Evolutionary conservation across 257 asterid species (phyloP), one percentile per base, ranked within the genome.

Genomic region (Gentiana straminea): DNA sequence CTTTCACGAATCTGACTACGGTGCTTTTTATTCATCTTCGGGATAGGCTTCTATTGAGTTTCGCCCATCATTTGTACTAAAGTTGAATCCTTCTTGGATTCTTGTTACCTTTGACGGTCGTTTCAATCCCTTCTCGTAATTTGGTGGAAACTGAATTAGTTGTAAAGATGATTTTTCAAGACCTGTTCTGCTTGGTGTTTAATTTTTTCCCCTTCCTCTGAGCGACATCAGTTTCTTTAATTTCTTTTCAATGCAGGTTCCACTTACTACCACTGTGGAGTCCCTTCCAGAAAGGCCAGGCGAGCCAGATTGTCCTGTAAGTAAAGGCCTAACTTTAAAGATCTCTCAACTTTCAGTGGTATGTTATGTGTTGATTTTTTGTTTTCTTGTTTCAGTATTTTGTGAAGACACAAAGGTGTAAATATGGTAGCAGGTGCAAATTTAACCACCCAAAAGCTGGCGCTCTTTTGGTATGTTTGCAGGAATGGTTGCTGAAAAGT

Each of bases 221-320:
- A 36, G 52, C 43, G 48, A 36, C 44, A 63, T 41, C 4, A 41
- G 9, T 63, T 7, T 12, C 38, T 12, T 57, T 7, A 34, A 52
- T 67, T 52, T 51, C 56, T 70, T 64, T 39, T 73, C 13, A 51
- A 64, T 78, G 72, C 70, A 92, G 99, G 94, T 92, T 54, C 94
- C 83, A 5, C 72, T 74, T 50, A 51, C 46, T 36, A 37, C 51
- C 48, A 74, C 79, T 35, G 75, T 73, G 54, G 96, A 91, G 66
- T 35, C 76, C 73, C 94, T 83, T 68, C 98, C 98, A 35, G 94
- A 84, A 71, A 78, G 96, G 77, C 88, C 89, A 39, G 90, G 89
- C 61, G 86, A 76, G 77, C 86, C 94, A 33, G 94, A 92, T 76
- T 92, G 99, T 77, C 99, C 97, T 36, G 99, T 92, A 81, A 83